Evolutionary conservation across 805 yeast genomes (phyloP), one percentile per base, ranked within the genome.

Genomic region (Candida montana): DNA sequence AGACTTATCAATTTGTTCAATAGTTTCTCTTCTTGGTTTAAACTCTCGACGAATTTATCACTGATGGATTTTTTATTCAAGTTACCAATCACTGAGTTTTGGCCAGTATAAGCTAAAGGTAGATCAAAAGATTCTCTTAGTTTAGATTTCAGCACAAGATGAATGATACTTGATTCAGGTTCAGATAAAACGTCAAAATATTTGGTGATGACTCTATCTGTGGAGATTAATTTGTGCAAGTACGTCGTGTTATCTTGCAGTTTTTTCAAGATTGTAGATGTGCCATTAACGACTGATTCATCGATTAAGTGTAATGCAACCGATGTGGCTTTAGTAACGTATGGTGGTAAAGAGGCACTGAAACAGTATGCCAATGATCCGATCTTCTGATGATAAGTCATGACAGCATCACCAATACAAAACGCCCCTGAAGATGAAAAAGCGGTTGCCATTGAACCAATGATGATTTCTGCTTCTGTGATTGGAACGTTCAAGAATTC

Each of bases 341-440:
- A 91, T 19, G 97, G 95, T 11, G 99, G 98, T 59, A 91, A 75
- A 1, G 96, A 77, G 7, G 99, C 99, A 55, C 95, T 84, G 61
- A 87, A 93, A 46, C 93, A 93, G 59, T 88, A 93, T 3, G 96
- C 96, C 50, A 73, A 72, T 12, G 95, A 86, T 19, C 88, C 83
- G 54, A 93, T 83, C 61, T 95, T 79, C 71, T 93, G 99, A 66
- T 91, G 96, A 52, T 81, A 81, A 27, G 89, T 78, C 88, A 93
- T 87, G 41, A 82, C 82, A 20, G 68, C 63, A 32, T 77, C 82
- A 44, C 98, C 99, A 23, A 86, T 84, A 58, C 95, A 93, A 66
- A 87, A 91, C 1, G 96, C 98, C 49, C 99, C 99, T 37, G 91
- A 79, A 1, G 93, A 72, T 8, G 88, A 91, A 49, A 91, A 72